A percentile compares a stretch with the other conserved stretches of the same genome.
Evolutionary conservation across 768 basidiomycete genomes (phyloP).

Genomic region (Lactarius vividus): DNA sequence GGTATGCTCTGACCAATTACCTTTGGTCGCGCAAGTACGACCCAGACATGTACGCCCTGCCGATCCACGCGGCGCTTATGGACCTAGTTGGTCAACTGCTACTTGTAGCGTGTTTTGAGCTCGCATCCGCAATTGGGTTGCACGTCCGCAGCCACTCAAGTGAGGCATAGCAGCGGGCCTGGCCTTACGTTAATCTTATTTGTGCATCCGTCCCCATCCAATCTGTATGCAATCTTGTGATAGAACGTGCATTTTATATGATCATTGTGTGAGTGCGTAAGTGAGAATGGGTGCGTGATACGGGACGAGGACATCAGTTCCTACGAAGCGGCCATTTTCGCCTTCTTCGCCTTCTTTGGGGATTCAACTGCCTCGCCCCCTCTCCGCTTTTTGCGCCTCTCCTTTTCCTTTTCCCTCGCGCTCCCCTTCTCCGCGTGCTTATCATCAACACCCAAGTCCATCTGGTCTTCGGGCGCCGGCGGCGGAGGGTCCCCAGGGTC

Average conservation of each 20-base stretch:
- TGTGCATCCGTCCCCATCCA: not conserved
- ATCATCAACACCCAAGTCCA: constrained; percentile 2
- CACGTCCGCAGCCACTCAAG: constrained; percentile 28
- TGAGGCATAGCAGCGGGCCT: not conserved
- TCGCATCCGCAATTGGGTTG: constrained; percentile 50
- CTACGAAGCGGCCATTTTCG: constrained; percentile 2
- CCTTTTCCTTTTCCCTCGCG: constrained; percentile 9
- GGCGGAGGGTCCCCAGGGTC: constrained; percentile 12
- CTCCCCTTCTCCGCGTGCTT: not conserved
- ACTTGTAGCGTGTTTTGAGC: constrained; percentile 71
- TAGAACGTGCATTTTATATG: not conserved
- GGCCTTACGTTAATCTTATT: not conserved
- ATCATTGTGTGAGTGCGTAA: not conserved
- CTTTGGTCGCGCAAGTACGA: constrained; percentile 79
- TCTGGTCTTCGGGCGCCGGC: not conserved
- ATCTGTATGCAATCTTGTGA: not conserved
- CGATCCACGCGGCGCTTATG: constrained; percentile 85
- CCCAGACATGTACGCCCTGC: constrained; percentile 92
- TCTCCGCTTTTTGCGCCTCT: constrained; percentile 18
- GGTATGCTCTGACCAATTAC: constrained; percentile 62
- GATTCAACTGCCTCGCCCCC: constrained; percentile 7
- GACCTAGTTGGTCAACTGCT: constrained; percentile 81
- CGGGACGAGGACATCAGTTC: not conserved
- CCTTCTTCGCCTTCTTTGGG: constrained; percentile 25
- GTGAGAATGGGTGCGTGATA: not conserved